Conservation (phyloP, 805 yeast genomes). For the Cyberlindnera maritima region DNA sequence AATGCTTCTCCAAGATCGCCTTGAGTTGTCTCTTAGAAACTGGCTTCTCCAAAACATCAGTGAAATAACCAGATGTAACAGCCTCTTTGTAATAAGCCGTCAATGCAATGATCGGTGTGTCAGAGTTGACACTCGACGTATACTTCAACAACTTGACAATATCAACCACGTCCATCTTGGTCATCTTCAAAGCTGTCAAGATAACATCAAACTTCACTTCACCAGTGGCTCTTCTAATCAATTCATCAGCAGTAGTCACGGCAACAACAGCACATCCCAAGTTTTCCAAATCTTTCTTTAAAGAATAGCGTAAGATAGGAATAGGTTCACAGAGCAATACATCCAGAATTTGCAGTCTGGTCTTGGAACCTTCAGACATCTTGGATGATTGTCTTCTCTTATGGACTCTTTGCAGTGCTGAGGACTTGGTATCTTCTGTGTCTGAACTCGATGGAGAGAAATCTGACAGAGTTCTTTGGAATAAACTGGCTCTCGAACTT, state of each 20-base stretch:
- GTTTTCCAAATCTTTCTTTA: constrained; percentile 58
- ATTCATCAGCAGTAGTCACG: constrained; percentile 77
- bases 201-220: constrained; percentile 82
- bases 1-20: constrained; percentile 23
- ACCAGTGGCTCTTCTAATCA: constrained; percentile 77
- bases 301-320: constrained; percentile 72
- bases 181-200: constrained; percentile 67
- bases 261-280: constrained; percentile 80
- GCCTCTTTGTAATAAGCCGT: constrained; percentile 76
- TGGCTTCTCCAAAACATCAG: constrained; percentile 76
- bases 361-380: constrained; percentile 24
- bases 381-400: constrained; percentile 52
- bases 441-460: constrained; percentile 60
- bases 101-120: constrained; percentile 73
- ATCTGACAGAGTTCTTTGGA: constrained; percentile 30
- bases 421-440: constrained; percentile 52
- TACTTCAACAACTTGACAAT: constrained; percentile 71
- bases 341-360: constrained; percentile 44
- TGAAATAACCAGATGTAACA: constrained; percentile 43
- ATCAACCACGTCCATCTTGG: constrained; percentile 69
- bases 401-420: constrained; percentile 51
- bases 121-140: constrained; percentile 74
- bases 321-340: constrained; percentile 84
- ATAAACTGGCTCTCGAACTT: constrained; percentile 22
- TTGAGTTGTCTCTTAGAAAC: constrained; percentile 26